These are phyloP conservation scores for Lentinus brumalis DNA, from an alignment of 768 basidiomycete genomes.

Conservation along the genomic window DNA sequence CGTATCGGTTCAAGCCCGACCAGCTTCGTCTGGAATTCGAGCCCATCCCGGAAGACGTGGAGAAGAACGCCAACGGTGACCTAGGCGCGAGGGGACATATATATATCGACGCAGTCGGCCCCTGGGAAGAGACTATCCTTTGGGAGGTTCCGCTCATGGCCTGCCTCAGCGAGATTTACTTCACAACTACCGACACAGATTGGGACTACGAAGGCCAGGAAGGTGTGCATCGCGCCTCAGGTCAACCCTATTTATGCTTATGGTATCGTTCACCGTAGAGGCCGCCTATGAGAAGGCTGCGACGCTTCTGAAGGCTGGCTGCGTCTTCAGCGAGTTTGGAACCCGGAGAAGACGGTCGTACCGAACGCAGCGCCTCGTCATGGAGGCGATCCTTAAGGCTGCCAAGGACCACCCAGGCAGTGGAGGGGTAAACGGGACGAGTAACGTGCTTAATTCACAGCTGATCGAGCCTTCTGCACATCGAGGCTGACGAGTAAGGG, in stretches of 20 bases:
- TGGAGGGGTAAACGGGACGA: constrained; percentile 79
- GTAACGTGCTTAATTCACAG: constrained; percentile 65
- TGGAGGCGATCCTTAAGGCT: constrained; percentile 72
- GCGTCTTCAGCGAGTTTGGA: constrained; percentile 84
- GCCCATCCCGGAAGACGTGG: constrained; percentile 49
- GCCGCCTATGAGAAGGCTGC: constrained; percentile 72
- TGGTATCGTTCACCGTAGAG: constrained; percentile 43
- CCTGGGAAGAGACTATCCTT: constrained; percentile 83
- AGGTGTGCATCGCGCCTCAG: constrained; percentile 43
- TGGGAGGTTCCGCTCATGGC: constrained; percentile 99
- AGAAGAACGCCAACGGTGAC: constrained; percentile 19
- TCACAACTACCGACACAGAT: constrained; percentile 68
- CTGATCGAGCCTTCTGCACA: neutral
- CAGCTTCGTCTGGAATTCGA: constrained; percentile 70
- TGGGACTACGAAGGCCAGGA: constrained; percentile 87
- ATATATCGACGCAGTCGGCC: constrained; percentile 72
- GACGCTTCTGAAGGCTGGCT: constrained; percentile 61
- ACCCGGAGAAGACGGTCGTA: constrained; percentile 80
- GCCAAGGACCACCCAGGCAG: constrained; percentile 44
- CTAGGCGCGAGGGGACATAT: constrained; percentile 34
- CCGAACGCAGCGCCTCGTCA: constrained; percentile 73
- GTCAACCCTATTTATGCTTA: neutral
- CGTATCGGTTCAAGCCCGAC: constrained; percentile 72
- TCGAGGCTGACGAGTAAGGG: neutral
- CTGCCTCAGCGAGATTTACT: constrained; percentile 87